Percentiles rank a stretch among this genome's conserved stretches.
Conservation (phyloP, 106 monocot species). For the Dactylorhiza incarnata region DNA sequence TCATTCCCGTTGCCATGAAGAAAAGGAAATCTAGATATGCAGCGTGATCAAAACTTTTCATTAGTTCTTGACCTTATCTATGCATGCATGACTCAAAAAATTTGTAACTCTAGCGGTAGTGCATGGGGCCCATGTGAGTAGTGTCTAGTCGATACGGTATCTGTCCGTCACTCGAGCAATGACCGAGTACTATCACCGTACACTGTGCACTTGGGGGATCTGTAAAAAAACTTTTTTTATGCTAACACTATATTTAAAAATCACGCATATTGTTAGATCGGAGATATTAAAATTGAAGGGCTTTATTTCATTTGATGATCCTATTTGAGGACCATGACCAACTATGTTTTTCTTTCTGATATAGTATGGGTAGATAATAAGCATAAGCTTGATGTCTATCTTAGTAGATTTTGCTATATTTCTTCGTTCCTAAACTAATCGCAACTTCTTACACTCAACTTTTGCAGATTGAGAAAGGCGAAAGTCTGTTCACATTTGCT, state of each 20-base stretch:
- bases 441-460: neutral
- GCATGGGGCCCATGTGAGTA: no score
- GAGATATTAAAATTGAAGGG: no score
- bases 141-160: no score
- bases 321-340: no score
- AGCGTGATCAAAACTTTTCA: neutral
- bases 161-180: no score
- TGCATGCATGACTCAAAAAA: neutral
- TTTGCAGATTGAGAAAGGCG: conserved; percentile 77
- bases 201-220: no score
- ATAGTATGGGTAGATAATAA: neutral
- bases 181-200: no score
- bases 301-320: no score
- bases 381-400: neutral
- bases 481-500: conserved; percentile 82
- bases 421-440: neutral
- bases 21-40: neutral
- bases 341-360: no score
- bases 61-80: neutral
- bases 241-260: no score
- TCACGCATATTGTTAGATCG: no score
- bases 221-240: no score
- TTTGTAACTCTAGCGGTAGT: neutral
- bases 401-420: neutral
- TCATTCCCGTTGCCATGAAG: neutral